Evolutionary conservation across 495 filamentous ascomycete species (phyloP).

Genomic region (Penicillium roqueforti): DNA sequence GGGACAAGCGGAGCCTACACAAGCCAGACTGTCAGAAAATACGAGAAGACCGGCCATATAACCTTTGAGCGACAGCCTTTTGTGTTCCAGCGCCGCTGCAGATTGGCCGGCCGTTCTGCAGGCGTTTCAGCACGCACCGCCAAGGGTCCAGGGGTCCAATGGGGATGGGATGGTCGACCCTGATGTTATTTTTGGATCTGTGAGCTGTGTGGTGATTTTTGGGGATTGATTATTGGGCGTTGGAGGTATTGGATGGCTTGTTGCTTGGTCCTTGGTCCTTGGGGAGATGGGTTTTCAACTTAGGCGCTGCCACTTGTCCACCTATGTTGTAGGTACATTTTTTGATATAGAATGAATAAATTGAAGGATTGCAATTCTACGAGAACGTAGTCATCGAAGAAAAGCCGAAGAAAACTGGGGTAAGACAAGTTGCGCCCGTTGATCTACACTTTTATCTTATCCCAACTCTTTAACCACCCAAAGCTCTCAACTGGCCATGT

Average conservation of each 20-base stretch:
- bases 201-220: not conserved
- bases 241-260: not conserved
- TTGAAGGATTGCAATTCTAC: not conserved
- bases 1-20: not conserved
- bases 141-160: conserved; percentile 13
- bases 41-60: conserved; percentile 5
- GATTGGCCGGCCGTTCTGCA: conserved; percentile 5
- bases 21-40: not conserved
- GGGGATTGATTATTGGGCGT: not conserved
- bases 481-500: conserved; percentile 20
- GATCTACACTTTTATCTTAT: not conserved
- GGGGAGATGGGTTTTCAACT: not conserved
- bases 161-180: not conserved
- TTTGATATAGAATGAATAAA: not conserved
- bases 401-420: not conserved
- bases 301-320: no score
- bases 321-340: no score
- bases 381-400: not conserved
- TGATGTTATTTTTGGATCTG: conserved; percentile 15
- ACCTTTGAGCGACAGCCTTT: not conserved
- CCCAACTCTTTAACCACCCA: conserved; percentile 6
- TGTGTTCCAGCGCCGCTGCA: not conserved
- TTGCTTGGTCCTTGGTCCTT: not conserved
- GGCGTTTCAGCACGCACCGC: conserved; percentile 23
- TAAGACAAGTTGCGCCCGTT: not conserved